phyloP scores from a whole-genome alignment of 1,139 yeast genomes.

The Hemisphaericaspora xylofermentans region DNA sequence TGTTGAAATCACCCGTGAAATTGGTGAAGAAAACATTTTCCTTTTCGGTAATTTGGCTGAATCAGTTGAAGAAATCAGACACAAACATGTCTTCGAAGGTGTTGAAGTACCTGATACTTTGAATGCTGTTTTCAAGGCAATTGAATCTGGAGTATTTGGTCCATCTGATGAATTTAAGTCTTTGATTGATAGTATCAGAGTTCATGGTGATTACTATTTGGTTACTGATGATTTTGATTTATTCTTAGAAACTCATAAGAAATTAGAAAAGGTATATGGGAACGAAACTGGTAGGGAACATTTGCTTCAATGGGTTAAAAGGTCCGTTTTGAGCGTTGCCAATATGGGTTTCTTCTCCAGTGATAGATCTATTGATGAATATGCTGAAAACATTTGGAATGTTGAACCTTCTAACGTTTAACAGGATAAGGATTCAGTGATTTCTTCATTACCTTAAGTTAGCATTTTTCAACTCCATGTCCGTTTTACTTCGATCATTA shows the following conservation, averaged over 20 bases:
- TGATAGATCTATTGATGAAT: slow-evolving; percentile 89
- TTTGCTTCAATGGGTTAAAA: slow-evolving; percentile 69
- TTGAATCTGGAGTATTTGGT: slow-evolving; percentile 73
- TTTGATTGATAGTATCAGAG: slow-evolving; percentile 65
- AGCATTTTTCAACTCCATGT: not conserved
- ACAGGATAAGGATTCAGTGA: not conserved
- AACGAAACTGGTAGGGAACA: slow-evolving; percentile 53
- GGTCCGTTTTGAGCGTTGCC: slow-evolving; percentile 77
- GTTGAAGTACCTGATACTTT: slow-evolving; percentile 57
- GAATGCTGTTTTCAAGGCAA: slow-evolving; percentile 60
- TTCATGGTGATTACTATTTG: slow-evolving; percentile 82
- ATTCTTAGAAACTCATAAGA: slow-evolving; percentile 75
- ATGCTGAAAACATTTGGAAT: slow-evolving; percentile 92
- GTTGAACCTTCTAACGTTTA: slow-evolving; percentile 57
- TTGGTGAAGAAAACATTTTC: slow-evolving; percentile 91
- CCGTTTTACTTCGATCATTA: too few relatives aligned
- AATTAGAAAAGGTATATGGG: slow-evolving; percentile 71
- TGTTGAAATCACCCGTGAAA: slow-evolving; percentile 90
- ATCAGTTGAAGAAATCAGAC: slow-evolving; percentile 82
- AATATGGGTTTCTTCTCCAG: slow-evolving; percentile 92
- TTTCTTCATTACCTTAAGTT: not conserved
- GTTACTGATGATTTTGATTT: slow-evolving; percentile 88
- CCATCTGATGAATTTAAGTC: slow-evolving; percentile 65
- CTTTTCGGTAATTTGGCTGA: slow-evolving; percentile 89
- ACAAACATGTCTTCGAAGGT: slow-evolving; percentile 63